These are phyloP conservation scores for Hypoxylon rubiginosum DNA, from an alignment of 2,329 filamentous ascomycete species.

Conservation along the genomic window DNA sequence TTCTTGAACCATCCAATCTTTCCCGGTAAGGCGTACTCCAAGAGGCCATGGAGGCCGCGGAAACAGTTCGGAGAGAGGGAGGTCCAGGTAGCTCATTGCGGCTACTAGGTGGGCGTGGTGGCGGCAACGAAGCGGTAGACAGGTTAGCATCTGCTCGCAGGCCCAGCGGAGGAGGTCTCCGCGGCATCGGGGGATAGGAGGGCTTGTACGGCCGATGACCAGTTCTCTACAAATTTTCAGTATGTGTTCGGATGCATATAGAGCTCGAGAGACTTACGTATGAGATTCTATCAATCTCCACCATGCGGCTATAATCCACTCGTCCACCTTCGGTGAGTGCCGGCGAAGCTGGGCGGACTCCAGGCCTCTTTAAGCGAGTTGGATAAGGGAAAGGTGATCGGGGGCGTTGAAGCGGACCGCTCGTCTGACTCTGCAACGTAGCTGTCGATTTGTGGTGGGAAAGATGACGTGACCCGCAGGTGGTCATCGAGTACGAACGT, in stretches of 20 bases:
- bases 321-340: constrained; percentile 62
- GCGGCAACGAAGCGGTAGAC: constrained; percentile 57
- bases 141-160: constrained; percentile 57
- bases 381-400: constrained; percentile 72
- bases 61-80: constrained; percentile 50
- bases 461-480: constrained; percentile 62
- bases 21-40: constrained; percentile 51
- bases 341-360: constrained; percentile 63
- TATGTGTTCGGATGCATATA: not conserved
- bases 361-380: constrained; percentile 67
- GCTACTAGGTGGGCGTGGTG: constrained; percentile 38
- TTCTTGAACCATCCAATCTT: constrained; percentile 56
- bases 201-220: constrained; percentile 59
- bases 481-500: constrained; percentile 69
- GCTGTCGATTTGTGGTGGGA: constrained; percentile 63
- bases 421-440: constrained; percentile 63
- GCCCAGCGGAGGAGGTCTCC: constrained; percentile 56
- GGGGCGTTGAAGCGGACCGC: constrained; percentile 63
- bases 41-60: constrained; percentile 53
- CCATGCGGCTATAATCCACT: constrained; percentile 65
- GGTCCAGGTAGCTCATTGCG: constrained; percentile 42
- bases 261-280: constrained; percentile 55
- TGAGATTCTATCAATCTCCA: constrained; percentile 63
- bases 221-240: constrained; percentile 56
- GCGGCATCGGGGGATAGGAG: constrained; percentile 53